phyloP scores from a whole-genome alignment of 768 basidiomycete species.

The Clathrus columnatus region DNA sequence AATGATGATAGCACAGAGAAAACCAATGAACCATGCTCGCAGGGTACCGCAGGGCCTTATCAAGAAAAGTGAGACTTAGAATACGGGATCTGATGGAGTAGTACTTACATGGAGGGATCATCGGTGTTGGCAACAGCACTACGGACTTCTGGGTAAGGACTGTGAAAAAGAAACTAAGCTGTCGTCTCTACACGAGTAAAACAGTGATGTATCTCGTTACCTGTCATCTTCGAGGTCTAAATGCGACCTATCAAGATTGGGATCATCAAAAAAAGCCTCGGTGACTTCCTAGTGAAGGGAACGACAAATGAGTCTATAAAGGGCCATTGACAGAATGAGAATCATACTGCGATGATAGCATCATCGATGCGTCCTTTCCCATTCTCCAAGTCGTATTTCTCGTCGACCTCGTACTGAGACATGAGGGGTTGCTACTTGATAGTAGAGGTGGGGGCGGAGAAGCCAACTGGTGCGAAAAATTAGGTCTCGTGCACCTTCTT shows the following conservation, averaged over 20 bases:
- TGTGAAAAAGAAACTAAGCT: constrained; percentile 21
- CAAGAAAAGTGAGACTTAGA: constrained; percentile 27
- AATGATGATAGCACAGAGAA: constrained; percentile 13
- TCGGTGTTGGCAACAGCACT: constrained; percentile 69
- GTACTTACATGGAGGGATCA: constrained; percentile 51
- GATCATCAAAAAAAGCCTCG: constrained; percentile 25
- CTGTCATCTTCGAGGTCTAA: constrained; percentile 8
- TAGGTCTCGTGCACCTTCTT: background rate
- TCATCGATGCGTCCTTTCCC: constrained; percentile 1
- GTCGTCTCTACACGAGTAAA: too few relatives aligned
- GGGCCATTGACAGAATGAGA: background rate
- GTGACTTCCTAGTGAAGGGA: constrained; percentile 5
- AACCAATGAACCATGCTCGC: constrained; percentile 51
- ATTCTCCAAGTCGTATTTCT: constrained; percentile 1
- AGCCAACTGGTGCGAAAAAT: background rate
- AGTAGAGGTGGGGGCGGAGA: background rate
- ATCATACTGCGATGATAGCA: constrained; percentile 6
- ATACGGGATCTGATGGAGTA: constrained; percentile 30
- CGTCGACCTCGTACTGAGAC: background rate
- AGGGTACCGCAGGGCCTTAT: constrained; percentile 25
- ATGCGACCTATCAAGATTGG: constrained; percentile 29
- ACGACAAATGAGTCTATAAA: background rate
- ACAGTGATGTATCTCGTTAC: background rate
- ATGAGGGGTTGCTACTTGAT: background rate
- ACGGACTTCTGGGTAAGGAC: constrained; percentile 78